A percentile compares a stretch with the other conserved stretches of the same genome.
Conservation (phyloP, 148 eudicot species). For the Nyssa sinensis region DNA sequence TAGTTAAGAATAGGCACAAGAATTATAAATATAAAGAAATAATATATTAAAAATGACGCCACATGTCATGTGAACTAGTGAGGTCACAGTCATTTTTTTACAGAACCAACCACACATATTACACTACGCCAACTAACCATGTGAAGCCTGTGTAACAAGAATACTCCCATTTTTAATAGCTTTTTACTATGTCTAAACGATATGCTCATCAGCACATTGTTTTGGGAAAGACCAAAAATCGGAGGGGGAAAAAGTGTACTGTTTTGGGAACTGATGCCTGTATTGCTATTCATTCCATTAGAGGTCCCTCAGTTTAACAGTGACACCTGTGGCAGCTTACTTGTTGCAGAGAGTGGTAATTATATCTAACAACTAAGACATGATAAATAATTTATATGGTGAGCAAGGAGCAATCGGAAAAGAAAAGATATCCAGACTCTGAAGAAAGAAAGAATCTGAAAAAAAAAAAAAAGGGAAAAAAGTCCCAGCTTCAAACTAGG, state of each 20-base stretch:
- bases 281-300: conserved; percentile 2
- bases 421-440: not conserved
- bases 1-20: not conserved
- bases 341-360: not conserved
- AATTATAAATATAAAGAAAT: not conserved
- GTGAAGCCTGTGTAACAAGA: not conserved
- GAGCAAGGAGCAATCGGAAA: not conserved
- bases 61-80: not conserved
- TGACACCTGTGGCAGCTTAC: not conserved
- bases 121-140: not conserved
- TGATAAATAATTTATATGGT: too few species aligned
- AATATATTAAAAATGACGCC: not conserved
- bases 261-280: not conserved
- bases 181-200: not conserved
- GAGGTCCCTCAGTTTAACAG: too few species aligned
- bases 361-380: not conserved
- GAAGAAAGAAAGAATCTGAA: not conserved
- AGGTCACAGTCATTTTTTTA: not conserved
- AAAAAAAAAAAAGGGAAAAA: too few species aligned
- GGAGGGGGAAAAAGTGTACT: too few species aligned
- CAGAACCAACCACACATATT: not conserved
- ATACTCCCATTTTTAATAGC: not conserved
- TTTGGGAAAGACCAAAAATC: too few species aligned
- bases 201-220: not conserved
- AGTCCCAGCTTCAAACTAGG: not conserved